Base-by-base conservation (phyloP, 1,284 basidiomycete genomes). In the Entoloma clypeatum region DNA sequence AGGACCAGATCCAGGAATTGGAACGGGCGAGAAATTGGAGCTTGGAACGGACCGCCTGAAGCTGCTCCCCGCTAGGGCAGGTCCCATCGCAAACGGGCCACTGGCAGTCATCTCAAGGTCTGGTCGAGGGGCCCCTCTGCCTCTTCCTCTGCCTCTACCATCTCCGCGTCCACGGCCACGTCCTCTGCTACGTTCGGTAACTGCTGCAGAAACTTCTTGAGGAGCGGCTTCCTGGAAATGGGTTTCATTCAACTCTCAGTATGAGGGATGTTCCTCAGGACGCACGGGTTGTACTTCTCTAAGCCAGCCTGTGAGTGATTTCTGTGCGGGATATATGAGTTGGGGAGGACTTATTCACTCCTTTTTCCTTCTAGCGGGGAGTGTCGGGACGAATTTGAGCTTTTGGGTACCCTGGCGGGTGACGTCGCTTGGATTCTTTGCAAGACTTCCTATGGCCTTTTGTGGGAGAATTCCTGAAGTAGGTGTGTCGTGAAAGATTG, bases 71-170 rank as follows among this genome's bases (percentile, higher is more conserved):
- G 72, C 75, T 53, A 83, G 66, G 14, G 83, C 71, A 26, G 87
- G 87, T 14, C 87, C 87, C 77, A 89, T 79, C 14, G 87, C 84
- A 54, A 91, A 91, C 3, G 87, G 87, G 5, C 87, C 87, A 54
- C 82, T 87, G 0, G 88, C 88, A 10, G 77, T 80, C 86, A 91
- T 88, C 60, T 86, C 81, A 5, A 67, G 65, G 1, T 69, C 58
- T 30, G 77, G 68, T 21, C 72, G 75, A 17, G 76, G 65, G 1
- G 66, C 70, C 14, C 66, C 67, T n/a, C 77, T 62, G 11, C 67
- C 70, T 26, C 69, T 56, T 19, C 74, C 78, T 22, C 72, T 54
- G 8, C 76, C 76, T 38, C 68, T 59, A 10, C 66, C 67, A n/a
- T 67, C 64, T 23, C 71, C 75, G 30, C 64, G 63, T 10, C 65